These are phyloP conservation scores for Eimeria maxima DNA, from an alignment of 169 alveolate species.

Conservation along the genomic window DNA sequence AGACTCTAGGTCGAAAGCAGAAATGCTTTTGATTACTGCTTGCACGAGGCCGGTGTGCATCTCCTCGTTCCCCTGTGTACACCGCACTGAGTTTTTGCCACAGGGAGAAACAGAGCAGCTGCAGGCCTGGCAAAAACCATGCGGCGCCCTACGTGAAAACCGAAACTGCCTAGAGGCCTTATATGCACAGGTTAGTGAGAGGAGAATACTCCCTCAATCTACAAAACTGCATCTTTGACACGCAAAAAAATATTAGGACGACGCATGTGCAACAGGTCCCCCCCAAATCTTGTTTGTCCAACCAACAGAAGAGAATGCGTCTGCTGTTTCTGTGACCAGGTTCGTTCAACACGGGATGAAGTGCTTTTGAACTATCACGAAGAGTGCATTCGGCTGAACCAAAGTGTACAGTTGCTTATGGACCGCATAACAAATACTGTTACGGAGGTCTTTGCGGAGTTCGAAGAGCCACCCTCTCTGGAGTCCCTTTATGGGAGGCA, in stretches of 20 bases:
- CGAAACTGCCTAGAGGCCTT: slow-evolving; percentile 22
- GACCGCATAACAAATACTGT: slow-evolving; percentile 37
- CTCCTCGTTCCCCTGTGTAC: background rate
- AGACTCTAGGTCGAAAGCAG: too few relatives aligned
- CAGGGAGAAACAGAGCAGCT: slow-evolving; percentile 60
- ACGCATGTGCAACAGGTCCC: background rate
- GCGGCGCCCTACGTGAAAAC: slow-evolving; percentile 30
- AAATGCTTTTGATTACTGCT: background rate
- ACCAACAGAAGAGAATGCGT: background rate
- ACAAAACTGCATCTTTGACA: background rate
- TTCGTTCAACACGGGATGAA: slow-evolving; percentile 22
- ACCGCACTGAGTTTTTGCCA: background rate
- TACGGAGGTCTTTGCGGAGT: slow-evolving; percentile 33
- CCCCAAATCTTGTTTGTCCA: background rate
- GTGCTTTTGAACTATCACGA: slow-evolving; percentile 64
- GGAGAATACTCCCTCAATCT: background rate
- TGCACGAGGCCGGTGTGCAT: background rate
- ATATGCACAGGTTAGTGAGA: slow-evolving; percentile 28
- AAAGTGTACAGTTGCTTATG: slow-evolving; percentile 54
- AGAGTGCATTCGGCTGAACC: slow-evolving; percentile 73
- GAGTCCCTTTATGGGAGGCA: slow-evolving; percentile 24
- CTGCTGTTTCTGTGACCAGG: background rate
- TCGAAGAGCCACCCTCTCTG: slow-evolving; percentile 27
- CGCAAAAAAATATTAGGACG: background rate
- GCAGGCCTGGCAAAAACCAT: slow-evolving; percentile 13